Base-by-base conservation (phyloP, 148 eudicot genomes). In the Silene conica region DNA sequence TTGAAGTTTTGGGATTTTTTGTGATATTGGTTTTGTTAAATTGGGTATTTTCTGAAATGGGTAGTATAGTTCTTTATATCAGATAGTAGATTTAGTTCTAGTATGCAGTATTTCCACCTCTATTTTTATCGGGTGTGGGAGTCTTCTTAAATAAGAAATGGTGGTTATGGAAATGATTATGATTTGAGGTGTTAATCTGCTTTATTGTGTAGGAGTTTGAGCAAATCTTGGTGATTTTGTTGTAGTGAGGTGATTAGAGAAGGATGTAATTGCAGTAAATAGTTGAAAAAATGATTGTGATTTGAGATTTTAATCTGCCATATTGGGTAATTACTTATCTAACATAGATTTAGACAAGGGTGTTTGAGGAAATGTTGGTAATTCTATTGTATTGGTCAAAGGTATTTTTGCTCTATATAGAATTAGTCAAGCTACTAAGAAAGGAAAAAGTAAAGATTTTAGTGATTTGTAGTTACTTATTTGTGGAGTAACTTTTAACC, bases 1-100 rank as follows among this genome's bases (percentile, higher is more conserved):
- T 48, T 15, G 21, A 16, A 8, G 45, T 16, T 22, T 1, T 38
- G 8, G 8, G 6, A 9, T 21, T 64, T 25, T 52, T 41, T 18
- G 67, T 13, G 73, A 28, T 10, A 0, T 4, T 12, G 25, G 10
- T 18, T 62, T 45, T 38, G 4, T 14, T 34, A 8, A 60, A 21
- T 75, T 55, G 3, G 3, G 26, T 22, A 6, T 21, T 54, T 78
- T 28, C 15, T 58, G 75, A 65, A 34, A 38, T 73, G 66, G 73
- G 69, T 63, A 58, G 18, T 21, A 5, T 22, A 45, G 20, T 16
- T 60, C 61, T 11, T 31, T 10, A 43, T 23, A 50, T 45, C 21
- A 9, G 25, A 18, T 58, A 18, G 26, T 48, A 3, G 3, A 5
- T 64, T 48, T 55, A 10, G 52, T 48, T 13, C 31, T 41, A n/a